Conservation (phyloP, 2,329 filamentous ascomycete genomes). For the Colletotrichum viniferum region DNA sequence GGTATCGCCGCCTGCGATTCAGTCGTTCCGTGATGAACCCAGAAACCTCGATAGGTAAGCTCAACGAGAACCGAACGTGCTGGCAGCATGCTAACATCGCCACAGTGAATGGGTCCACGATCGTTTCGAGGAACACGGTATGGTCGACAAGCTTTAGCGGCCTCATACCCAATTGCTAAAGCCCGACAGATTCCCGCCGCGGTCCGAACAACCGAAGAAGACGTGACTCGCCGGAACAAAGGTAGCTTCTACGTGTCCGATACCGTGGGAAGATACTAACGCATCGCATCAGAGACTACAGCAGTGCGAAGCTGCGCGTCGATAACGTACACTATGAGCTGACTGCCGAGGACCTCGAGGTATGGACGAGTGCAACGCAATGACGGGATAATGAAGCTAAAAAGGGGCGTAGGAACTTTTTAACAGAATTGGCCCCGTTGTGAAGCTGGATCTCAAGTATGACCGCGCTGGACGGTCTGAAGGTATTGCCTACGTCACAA, state of each 20-base stretch:
- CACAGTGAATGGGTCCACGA: slow-evolving; percentile 92
- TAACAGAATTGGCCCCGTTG: slow-evolving; percentile 73
- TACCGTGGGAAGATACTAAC: slow-evolving; percentile 23
- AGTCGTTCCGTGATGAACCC: slow-evolving; percentile 66
- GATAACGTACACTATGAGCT: slow-evolving; percentile 94
- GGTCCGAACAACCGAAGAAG: slow-evolving; percentile 45
- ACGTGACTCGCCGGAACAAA: slow-evolving; percentile 46
- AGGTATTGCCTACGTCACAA: slow-evolving; percentile 84
- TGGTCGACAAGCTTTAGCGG: slow-evolving; percentile 6
- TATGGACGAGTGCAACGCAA: slow-evolving; percentile 40
- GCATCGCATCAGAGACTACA: slow-evolving; percentile 45
- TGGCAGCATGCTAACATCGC: slow-evolving; percentile 26
- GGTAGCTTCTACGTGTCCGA: slow-evolving; percentile 29
- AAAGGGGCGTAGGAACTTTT: slow-evolving; percentile 72
- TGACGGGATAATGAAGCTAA: slow-evolving; percentile 26
- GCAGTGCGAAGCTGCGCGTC: slow-evolving; percentile 76
- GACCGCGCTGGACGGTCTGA: slow-evolving; percentile 89
- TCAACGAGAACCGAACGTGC: not conserved
- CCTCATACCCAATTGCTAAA: slow-evolving; percentile 2
- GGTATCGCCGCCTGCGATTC: slow-evolving; percentile 44
- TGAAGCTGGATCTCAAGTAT: slow-evolving; percentile 74
- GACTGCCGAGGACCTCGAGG: slow-evolving; percentile 81
- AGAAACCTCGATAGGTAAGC: slow-evolving; percentile 74
- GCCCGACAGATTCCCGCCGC: slow-evolving; percentile 40
- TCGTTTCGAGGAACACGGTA: slow-evolving; percentile 79